Base-by-base conservation (phyloP, 2,329 filamentous ascomycete species). In the Diaporthe amygdali region DNA sequence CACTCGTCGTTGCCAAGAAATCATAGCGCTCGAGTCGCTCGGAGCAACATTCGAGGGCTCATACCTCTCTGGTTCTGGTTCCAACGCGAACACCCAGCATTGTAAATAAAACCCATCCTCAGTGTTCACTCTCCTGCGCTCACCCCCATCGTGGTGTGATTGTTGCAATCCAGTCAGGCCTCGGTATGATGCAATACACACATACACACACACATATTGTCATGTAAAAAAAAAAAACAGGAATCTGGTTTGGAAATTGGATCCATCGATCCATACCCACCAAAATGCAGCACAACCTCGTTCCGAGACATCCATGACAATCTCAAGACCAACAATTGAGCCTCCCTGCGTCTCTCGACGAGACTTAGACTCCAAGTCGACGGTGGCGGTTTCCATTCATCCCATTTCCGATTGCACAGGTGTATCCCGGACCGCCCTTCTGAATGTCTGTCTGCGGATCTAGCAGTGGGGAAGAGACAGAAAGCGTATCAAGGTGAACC, bases 141-240 rank as follows among this genome's bases (percentile, higher is more conserved):
- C 15, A 52, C 17, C 55, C 34, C 27, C 5, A 17, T n/a, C 37
- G 27, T 44, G 37, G 55, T 25, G 41, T 46, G 27, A 49, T 25
- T 49, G 12, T 64, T 34, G 44, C 59, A 44, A n/a, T 64, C 59
- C 9, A 25, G 59, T 49, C 14, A 25, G 25, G 20, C 34, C 22
- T 14, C 41, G 32, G 56, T 34, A 63, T 63, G 56, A 63, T 47
- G 41, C 56, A 63, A 61, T n/a, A n/a, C n/a, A n/a, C n/a, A n/a
- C n/a, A n/a, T n/a, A 46, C 10, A 22, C 56, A 15, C 41, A 32
- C 12, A 64, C 17, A 15, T 41, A 49, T 64, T 64, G 30, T 30
- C 30, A n/a, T 37, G n/a, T n/a, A n/a, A n/a, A n/a, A n/a, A n/a
- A n/a, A n/a, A 27, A 64, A 64, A 64, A 63, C 41, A 46, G 41